Conservation (phyloP, 2,329 filamentous ascomycete species). For the Ophiostoma montium region DNA sequence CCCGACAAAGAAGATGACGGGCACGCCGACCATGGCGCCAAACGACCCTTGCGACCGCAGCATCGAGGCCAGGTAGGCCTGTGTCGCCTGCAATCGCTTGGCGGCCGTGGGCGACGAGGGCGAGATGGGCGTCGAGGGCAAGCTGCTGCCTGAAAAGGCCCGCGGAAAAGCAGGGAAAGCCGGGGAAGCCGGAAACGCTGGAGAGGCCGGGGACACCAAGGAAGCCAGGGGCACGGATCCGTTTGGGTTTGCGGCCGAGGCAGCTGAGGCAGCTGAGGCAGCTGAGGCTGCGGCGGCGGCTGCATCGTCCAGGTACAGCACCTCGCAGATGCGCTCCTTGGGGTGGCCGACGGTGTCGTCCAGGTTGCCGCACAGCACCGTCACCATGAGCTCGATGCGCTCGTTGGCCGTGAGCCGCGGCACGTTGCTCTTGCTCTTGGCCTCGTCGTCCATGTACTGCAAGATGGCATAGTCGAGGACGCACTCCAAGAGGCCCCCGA, state of each 20-base stretch:
- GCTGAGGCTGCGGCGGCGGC: background rate
- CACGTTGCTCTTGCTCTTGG: background rate
- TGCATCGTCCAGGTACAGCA: background rate
- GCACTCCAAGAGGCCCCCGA: background rate
- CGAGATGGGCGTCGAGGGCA: too few species aligned
- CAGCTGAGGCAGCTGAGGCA: too few species aligned
- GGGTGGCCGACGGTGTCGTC: slow-evolving; percentile 1
- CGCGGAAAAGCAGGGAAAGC: too few species aligned
- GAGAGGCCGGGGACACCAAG: too few species aligned
- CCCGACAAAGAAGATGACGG: slow-evolving; percentile 1
- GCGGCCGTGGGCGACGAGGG: too few species aligned
- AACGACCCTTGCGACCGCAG: slow-evolving; percentile 2
- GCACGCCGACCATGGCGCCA: background rate
- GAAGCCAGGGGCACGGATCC: too few species aligned
- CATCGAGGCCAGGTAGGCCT: background rate
- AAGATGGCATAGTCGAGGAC: background rate
- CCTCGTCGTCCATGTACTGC: slow-evolving; percentile 1
- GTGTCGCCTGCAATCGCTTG: background rate
- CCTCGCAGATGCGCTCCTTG: background rate
- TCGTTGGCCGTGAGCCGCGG: background rate
- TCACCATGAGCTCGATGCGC: slow-evolving; percentile 1
- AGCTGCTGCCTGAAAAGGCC: too few species aligned
- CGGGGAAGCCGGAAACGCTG: too few species aligned
- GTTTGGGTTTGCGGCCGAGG: too few species aligned
- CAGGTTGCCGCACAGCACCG: slow-evolving; percentile 2